Conservation (phyloP, 2,329 filamentous ascomycete species). For the Chaetomium sp. region DNA sequence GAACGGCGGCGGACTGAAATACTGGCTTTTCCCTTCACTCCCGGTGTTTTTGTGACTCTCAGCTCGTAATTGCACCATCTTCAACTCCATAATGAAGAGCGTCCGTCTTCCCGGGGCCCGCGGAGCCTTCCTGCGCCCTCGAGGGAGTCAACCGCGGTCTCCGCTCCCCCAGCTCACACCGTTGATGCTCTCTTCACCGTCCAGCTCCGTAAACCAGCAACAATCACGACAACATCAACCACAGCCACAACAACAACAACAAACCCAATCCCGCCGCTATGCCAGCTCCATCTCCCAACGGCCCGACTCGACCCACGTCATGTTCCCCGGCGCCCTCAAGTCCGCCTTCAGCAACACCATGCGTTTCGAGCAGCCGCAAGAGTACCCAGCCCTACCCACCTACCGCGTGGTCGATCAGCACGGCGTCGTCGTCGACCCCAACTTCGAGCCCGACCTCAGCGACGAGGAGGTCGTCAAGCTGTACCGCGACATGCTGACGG, state of each 20-base stretch:
- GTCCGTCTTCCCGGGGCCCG: constrained; percentile 10
- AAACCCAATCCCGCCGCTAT: constrained; percentile 26
- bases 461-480: constrained; percentile 55
- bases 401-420: constrained; percentile 90
- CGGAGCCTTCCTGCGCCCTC: constrained; percentile 10
- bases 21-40: not conserved
- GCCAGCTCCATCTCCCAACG: constrained; percentile 50
- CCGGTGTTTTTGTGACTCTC: not conserved
- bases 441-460: constrained; percentile 60
- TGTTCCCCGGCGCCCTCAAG: constrained; percentile 93
- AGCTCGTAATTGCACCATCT: not conserved
- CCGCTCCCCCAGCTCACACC: constrained; percentile 19
- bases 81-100: constrained; percentile 17
- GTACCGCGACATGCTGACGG: constrained; percentile 59
- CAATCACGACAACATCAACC: not conserved
- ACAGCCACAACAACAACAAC: constrained; percentile 12
- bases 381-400: constrained; percentile 72
- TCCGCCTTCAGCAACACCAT: constrained; percentile 83
- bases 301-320: constrained; percentile 49
- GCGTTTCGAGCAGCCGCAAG: constrained; percentile 67
- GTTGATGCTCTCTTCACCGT: not conserved
- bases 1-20: constrained; percentile 3
- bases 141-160: constrained; percentile 10
- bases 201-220: not conserved
- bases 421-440: constrained; percentile 71